These are phyloP conservation scores for Ustilago sp. DNA, from an alignment of 1,284 basidiomycete genomes.

Conservation along the genomic window DNA sequence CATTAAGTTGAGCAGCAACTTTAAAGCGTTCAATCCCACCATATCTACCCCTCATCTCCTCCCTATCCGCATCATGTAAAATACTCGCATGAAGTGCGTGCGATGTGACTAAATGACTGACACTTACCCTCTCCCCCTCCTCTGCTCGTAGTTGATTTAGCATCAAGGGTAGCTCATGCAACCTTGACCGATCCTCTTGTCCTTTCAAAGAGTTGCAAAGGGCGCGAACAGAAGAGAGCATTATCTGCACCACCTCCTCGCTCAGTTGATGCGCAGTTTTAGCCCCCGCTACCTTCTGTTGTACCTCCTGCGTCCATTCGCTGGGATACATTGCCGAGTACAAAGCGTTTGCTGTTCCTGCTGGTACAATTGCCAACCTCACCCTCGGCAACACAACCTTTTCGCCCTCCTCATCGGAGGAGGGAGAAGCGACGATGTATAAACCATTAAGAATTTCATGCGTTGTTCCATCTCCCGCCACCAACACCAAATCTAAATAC, in stretches of 20 bases:
- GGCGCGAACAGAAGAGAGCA: constrained; percentile 21
- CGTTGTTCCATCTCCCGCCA: constrained; percentile 70
- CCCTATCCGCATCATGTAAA: constrained; percentile 74
- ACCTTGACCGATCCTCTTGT: not conserved
- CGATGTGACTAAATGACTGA: constrained; percentile 72
- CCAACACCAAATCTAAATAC: constrained; percentile 45
- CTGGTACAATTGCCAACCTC: constrained; percentile 74
- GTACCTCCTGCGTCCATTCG: constrained; percentile 31
- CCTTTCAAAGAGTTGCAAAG: not conserved
- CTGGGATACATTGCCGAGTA: constrained; percentile 75
- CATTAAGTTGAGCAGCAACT: constrained; percentile 82
- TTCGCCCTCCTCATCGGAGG: not conserved
- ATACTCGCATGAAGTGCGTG: constrained; percentile 86
- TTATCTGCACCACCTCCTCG: constrained; percentile 1
- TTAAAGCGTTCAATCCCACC: constrained; percentile 88
- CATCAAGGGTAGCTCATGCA: constrained; percentile 20
- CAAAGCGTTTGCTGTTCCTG: constrained; percentile 95
- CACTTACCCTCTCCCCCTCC: constrained; percentile 22
- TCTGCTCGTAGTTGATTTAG: constrained; percentile 7
- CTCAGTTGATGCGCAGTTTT: not conserved
- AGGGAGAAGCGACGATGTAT: not conserved
- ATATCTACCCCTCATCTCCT: constrained; percentile 74
- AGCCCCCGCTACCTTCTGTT: constrained; percentile 13
- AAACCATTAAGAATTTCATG: constrained; percentile 67
- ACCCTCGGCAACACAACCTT: constrained; percentile 15